These are phyloP conservation scores for Clonostachys byssicola DNA, from an alignment of 2,329 filamentous ascomycete species.

Conservation along the genomic window DNA sequence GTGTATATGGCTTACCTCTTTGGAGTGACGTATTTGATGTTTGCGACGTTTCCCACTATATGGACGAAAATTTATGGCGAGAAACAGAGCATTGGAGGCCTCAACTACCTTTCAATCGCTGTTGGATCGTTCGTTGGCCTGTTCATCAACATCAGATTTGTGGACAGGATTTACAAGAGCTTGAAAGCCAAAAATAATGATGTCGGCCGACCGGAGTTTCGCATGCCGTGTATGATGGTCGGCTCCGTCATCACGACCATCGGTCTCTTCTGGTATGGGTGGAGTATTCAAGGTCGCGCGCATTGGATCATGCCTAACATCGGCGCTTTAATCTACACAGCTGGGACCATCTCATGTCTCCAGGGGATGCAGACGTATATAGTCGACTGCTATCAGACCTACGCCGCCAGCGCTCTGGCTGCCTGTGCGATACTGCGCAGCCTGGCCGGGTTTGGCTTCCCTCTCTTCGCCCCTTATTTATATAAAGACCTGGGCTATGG, in stretches of 20 bases:
- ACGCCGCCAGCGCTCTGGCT: slow-evolving; percentile 61
- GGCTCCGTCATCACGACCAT: slow-evolving; percentile 45
- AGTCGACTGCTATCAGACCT: slow-evolving; percentile 62
- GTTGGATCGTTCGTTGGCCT: slow-evolving; percentile 46
- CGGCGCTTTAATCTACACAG: slow-evolving; percentile 56
- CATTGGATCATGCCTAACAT: slow-evolving; percentile 63
- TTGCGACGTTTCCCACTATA: slow-evolving; percentile 42
- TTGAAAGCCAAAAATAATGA: slow-evolving; percentile 4
- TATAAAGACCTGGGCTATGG: slow-evolving; percentile 54
- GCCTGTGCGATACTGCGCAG: slow-evolving; percentile 64
- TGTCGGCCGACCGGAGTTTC: slow-evolving; percentile 11
- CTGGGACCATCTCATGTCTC: slow-evolving; percentile 63
- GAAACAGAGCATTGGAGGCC: slow-evolving; percentile 32
- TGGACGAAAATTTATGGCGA: slow-evolving; percentile 39
- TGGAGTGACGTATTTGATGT: slow-evolving; percentile 44
- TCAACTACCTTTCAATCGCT: slow-evolving; percentile 44
- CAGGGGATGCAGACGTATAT: slow-evolving; percentile 66
- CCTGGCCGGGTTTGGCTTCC: slow-evolving; percentile 58
- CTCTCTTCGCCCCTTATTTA: slow-evolving; percentile 56
- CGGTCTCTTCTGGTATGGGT: slow-evolving; percentile 67
- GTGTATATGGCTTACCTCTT: slow-evolving; percentile 42
- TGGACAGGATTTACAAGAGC: slow-evolving; percentile 8
- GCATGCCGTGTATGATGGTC: slow-evolving; percentile 10
- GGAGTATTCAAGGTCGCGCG: slow-evolving; percentile 46
- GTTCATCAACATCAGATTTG: slow-evolving; percentile 29